A percentile compares a stretch with the other conserved stretches of the same genome.
Evolutionary conservation across 208 protist genomes (phyloP).

Genomic region (Spongospora subterranea): DNA sequence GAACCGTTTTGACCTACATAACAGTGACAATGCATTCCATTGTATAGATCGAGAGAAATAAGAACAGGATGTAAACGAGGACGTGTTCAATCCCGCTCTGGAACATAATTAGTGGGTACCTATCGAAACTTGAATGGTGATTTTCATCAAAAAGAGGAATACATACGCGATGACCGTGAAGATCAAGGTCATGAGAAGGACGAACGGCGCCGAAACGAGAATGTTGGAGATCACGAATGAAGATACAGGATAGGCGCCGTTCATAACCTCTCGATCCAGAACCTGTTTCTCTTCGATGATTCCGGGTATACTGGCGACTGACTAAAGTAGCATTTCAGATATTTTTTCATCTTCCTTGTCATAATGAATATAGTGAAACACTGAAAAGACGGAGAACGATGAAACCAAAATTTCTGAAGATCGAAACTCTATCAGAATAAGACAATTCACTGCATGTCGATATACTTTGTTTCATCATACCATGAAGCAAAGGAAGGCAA

Average conservation of each 20-base stretch:
- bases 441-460: neutral
- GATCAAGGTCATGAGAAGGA: neutral
- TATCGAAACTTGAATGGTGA: neutral
- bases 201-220: neutral
- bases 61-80: constrained; percentile 41
- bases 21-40: constrained; percentile 31
- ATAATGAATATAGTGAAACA: no score
- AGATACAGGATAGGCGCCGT: neutral
- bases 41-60: constrained; percentile 29
- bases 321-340: neutral
- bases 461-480: neutral
- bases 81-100: constrained; percentile 12
- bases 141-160: neutral
- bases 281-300: constrained; percentile 37
- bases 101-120: constrained; percentile 38
- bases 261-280: constrained; percentile 15
- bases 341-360: no score
- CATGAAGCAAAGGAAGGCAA: constrained; percentile 51
- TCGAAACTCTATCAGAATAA: no score
- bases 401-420: no score
- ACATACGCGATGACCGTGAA: constrained; percentile 9
- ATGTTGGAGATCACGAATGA: constrained; percentile 37
- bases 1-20: neutral
- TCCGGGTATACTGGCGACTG: neutral
- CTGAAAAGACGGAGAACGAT: no score